phyloP scores from a whole-genome alignment of 192 early-diverging fungal species.

The Rhizophlyctis rosea region DNA sequence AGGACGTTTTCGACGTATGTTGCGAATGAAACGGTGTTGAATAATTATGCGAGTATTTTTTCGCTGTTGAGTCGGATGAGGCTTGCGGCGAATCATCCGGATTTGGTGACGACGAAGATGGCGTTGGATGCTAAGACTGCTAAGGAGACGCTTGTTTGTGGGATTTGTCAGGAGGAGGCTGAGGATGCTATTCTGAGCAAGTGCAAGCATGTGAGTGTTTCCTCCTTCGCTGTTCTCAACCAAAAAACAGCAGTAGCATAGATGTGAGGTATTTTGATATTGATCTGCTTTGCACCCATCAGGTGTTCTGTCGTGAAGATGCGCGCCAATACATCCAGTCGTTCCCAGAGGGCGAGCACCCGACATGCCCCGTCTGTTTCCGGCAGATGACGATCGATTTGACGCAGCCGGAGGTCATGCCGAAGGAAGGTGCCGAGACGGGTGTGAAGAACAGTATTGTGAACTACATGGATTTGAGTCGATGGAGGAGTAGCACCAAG shows the following conservation, averaged over 20 bases:
- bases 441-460: constrained; percentile 73
- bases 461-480: constrained; percentile 83
- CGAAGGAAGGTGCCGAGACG: constrained; percentile 34
- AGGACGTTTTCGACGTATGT: constrained; percentile 80
- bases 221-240: too few species aligned
- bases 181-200: constrained; percentile 79
- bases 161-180: constrained; percentile 81
- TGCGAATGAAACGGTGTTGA: constrained; percentile 74
- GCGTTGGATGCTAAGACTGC: constrained; percentile 29
- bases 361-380: constrained; percentile 82
- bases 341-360: constrained; percentile 28
- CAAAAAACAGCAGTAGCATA: background rate
- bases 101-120: constrained; percentile 40
- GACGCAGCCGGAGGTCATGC: constrained; percentile 45
- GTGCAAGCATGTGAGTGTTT: constrained; percentile 89
- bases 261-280: background rate
- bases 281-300: too few species aligned
- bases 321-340: constrained; percentile 48
- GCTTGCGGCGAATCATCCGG: constrained; percentile 87
- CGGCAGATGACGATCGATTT: constrained; percentile 71
- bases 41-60: constrained; percentile 94
- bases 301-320: constrained; percentile 89
- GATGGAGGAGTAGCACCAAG: constrained; percentile 88
- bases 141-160: constrained; percentile 76
- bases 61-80: constrained; percentile 86